Evolutionary conservation across 495 filamentous ascomycete species (phyloP), one percentile per base, ranked within the genome.

Genomic region (Daldinia loculata): DNA sequence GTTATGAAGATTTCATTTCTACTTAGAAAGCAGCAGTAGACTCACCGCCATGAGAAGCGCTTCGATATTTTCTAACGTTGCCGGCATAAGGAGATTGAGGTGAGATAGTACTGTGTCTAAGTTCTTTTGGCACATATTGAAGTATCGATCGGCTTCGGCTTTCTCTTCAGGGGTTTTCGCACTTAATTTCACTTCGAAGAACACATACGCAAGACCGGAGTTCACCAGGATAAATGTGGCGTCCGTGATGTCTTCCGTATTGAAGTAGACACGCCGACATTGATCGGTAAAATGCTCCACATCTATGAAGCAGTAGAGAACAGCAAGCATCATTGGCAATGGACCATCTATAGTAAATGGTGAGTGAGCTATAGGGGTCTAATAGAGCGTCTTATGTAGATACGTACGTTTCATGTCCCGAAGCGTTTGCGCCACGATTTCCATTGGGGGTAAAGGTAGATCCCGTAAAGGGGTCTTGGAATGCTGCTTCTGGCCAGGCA

Each of bases 251-350:
- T 88, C 84, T 6, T 89, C 86, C 1, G 85, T 86, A 22, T 81
- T 80, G 55, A 90, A 90, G 64, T 88, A 91, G 0, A 90, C 79
- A 63, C 83, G 80, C 4, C 85, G 84, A 66, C 86, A 89, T 55
- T 83, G 83, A n/a, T 87, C 84, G n/a, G 79, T 78, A 56, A 90
- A 88, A 43, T 84, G 81, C 1, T 87, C 84, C 27, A 87, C 64
- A 7, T 82, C 78, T 9, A 88, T 71, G 52, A 83, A 80, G 14
- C 71, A 75, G 61, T 80, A 80, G 14, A 81, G 73, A 1, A 81
- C 73, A 1, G 79, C 74, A 56, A 84, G 81, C 67, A 79, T 79
- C 22, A 76, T 58, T 2, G 80, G 79, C 15, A 71, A 65, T 1
- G 80, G 79, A 0, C 67, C 72, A 30, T 81, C 80, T 81, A 45